These are phyloP conservation scores for Flaveria floridana DNA, from an alignment of 140 eudicot species.

Conservation along the genomic window DNA sequence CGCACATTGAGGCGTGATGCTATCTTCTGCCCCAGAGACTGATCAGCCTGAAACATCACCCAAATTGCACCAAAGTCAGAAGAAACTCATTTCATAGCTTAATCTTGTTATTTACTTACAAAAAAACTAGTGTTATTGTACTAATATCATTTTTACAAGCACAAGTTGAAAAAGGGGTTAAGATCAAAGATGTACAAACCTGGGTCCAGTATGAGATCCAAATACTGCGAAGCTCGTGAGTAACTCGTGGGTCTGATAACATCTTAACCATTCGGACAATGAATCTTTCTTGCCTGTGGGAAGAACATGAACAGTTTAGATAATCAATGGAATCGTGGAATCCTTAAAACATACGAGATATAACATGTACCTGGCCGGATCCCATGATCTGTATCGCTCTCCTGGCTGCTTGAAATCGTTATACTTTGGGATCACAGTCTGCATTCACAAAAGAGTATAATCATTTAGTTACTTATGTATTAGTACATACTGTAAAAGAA, in stretches of 20 bases:
- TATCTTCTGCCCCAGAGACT: conserved; percentile 78
- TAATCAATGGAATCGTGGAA: background rate
- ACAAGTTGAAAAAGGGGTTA: too few species aligned
- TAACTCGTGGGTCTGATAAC: conserved; percentile 72
- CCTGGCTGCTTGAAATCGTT: conserved; percentile 76
- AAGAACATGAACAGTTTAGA: background rate
- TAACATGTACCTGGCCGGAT: conserved; percentile 52
- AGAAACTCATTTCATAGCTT: background rate
- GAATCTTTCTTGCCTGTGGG: conserved; percentile 75
- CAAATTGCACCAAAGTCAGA: background rate
- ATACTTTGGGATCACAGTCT: conserved; percentile 55
- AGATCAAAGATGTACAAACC: conserved; percentile 34
- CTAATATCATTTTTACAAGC: background rate
- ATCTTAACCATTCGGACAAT: conserved; percentile 52
- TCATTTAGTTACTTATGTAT: too few species aligned
- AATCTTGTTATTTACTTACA: background rate
- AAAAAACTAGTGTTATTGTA: background rate
- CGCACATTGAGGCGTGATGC: conserved; percentile 71
- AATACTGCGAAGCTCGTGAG: conserved; percentile 75
- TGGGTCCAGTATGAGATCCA: conserved; percentile 89
- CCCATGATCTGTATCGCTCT: conserved; percentile 71
- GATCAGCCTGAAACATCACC: conserved; percentile 56
- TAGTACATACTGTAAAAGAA: too few species aligned
- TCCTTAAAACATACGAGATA: background rate
- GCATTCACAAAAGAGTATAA: conserved; percentile 7